phyloP scores from a whole-genome alignment of 2,329 filamentous ascomycete species.

The Pseudogymnoascus sp. region DNA sequence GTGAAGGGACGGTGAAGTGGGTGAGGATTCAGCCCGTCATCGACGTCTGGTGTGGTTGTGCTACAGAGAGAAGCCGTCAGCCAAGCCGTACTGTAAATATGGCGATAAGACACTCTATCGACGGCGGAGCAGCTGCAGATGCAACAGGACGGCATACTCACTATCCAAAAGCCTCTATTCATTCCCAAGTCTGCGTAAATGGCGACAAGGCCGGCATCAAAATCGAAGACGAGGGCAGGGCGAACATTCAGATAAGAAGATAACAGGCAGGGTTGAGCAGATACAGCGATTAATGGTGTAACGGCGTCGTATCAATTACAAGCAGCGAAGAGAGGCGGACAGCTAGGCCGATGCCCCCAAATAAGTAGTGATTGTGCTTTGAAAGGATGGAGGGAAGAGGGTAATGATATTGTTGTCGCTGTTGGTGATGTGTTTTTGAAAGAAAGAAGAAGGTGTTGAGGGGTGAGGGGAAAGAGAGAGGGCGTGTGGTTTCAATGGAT shows the following conservation, averaged over 20 bases:
- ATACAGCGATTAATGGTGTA: slow-evolving; percentile 8
- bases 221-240: not conserved
- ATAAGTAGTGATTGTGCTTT: not conserved
- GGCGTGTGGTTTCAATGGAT: slow-evolving; percentile 4
- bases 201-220: not conserved
- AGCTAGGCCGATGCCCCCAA: not conserved
- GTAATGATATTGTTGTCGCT: not conserved
- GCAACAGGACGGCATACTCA: slow-evolving; percentile 1
- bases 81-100: not conserved
- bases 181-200: slow-evolving; percentile 1
- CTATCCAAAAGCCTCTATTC: slow-evolving; percentile 2
- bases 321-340: not conserved
- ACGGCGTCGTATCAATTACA: slow-evolving; percentile 5
- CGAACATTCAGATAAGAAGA: slow-evolving; percentile 8
- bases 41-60: not conserved
- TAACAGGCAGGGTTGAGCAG: slow-evolving; percentile 1
- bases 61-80: slow-evolving; percentile 2
- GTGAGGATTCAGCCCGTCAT: not conserved
- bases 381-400: not conserved
- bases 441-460: slow-evolving; percentile 9
- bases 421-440: not conserved
- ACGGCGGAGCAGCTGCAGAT: not conserved
- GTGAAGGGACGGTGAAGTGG: not conserved
- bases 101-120: not conserved
- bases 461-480: slow-evolving; percentile 1